phyloP scores from a whole-genome alignment of 352 stramenopile species.

The Globisporangium uncinulatum region DNA sequence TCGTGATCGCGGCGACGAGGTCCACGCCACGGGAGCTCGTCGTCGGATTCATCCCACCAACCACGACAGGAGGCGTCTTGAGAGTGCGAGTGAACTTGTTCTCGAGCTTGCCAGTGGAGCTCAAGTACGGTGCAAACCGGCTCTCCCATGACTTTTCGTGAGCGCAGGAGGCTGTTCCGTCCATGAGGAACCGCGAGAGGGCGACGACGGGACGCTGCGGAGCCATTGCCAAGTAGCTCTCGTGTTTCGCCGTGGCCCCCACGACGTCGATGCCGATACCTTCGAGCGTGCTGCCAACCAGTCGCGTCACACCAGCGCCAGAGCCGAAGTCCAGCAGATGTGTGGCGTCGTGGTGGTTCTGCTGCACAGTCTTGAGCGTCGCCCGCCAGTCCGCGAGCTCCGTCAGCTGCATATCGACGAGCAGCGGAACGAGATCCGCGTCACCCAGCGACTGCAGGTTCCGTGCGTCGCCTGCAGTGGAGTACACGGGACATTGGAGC shows the following conservation, averaged over 20 bases:
- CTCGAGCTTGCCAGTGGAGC: conserved; percentile 35
- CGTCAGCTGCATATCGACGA: conserved; percentile 64
- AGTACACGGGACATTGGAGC: conserved; percentile 64
- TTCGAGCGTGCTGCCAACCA: conserved; percentile 40
- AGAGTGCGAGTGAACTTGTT: conserved; percentile 74
- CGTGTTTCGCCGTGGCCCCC: conserved; percentile 24
- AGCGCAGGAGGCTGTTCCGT: conserved; percentile 5
- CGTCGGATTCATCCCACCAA: conserved; percentile 82
- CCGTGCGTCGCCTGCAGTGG: conserved; percentile 34
- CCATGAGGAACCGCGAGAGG: conserved; percentile 36
- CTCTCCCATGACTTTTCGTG: conserved; percentile 35
- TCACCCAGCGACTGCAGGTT: conserved; percentile 55
- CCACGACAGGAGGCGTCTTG: conserved; percentile 76
- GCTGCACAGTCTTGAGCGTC: conserved; percentile 35
- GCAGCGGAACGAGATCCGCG: conserved; percentile 27
- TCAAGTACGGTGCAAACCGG: conserved; percentile 45
- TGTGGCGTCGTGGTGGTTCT: conserved; percentile 33
- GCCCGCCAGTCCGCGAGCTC: conserved; percentile 54
- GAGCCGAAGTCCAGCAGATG: conserved; percentile 80
- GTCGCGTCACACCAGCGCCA: conserved; percentile 43
- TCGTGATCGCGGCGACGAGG: conserved; percentile 75
- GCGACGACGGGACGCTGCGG: conserved; percentile 26
- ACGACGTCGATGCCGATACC: conserved; percentile 51
- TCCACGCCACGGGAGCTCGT: conserved; percentile 77
- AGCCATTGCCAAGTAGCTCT: conserved; percentile 24